Base-by-base conservation (phyloP, 805 yeast species). In the Yamadazyma takamatsuzukensis region DNA sequence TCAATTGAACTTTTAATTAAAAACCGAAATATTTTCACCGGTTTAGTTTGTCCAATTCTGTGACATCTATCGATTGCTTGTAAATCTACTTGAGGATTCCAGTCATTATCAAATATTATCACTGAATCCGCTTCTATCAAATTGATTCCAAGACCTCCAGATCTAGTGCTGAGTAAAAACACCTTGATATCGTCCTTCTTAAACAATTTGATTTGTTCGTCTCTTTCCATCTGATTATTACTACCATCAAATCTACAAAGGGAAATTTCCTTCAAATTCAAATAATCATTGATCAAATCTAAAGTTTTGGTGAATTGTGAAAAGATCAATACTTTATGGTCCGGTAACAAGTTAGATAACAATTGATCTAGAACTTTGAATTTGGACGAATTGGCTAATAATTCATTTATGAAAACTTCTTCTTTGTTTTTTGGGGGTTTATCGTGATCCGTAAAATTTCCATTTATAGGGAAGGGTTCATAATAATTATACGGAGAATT, bases 21-120 rank as follows among this genome's bases (percentile, higher is more conserved):
- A 15, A 93, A 68, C 40, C 97, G 70, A 52, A 81, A 86, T 1
- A 90, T 74, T 15, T 85, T 68, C 4, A 89, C 95, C 1, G 96
- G 96, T 34, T 74, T 77, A 1, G 64, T 70, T 54, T 90, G 98
- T 0, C 97, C 97, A 34, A 93, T 86, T 50, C 98, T 68, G 53
- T 90, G 97, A 9, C 84, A 94, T 34, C 98, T 70, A 48, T 89
- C 97, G 78, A 90, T 90, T 0, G 97, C 97, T 54, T 90, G 98
- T 31, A 88, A 63, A 58, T 90, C 97, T 41, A 87, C 94, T 51
- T 90, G 97, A 0, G 97, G 98, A 49, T 90, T 90, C 96, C 97
- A 90, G 52, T 90, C 98, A 36, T 87, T 83, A 50, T 90, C 98
- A 51, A 86, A 88, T 8, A 90, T 48, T 3, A 90, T 75, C 1